Base-by-base conservation (phyloP, 1,284 basidiomycete genomes). In the Ganoderma multipileum region DNA sequence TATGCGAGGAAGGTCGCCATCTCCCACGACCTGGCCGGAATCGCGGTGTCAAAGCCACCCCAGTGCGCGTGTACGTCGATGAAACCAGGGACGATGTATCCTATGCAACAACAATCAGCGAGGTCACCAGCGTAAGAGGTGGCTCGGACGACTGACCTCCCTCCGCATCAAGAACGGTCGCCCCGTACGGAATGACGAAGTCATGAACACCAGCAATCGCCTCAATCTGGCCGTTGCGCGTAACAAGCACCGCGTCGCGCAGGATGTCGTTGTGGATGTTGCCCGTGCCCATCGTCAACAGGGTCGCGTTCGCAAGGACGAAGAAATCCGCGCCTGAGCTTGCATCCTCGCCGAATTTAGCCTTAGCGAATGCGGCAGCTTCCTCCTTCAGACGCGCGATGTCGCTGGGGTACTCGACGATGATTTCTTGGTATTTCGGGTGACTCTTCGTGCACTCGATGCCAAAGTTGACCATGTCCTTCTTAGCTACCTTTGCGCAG, bases 51-150 rank as follows among this genome's bases (percentile, higher is more conserved):
- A 67, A 85, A 86, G 0, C 89, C 89, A 50, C 79, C 75, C 91
- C 91, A 93, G 71, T 93, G 91, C 7, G 91, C 91, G 71, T 93
- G 91, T 8, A 89, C 88, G 68, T 93, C 91, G 65, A 93, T 88
- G 75, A 91, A 92, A 1, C 91, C 91, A 20, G 91, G 91, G 3
- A 88, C 78, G 23, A 93, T 80, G 67, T 83, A 90, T 11, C 87
- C 91, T 92, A 64, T 5, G 54, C n/a, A 38, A 20, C 9, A 26
- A 16, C 16, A 16, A 47, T 26, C 18, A 39, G 16, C 16, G 23
- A 41, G 20, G n/a, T 50, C 28, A 61, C 14, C n/a, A 42, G 1
- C 20, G 36, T 11, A 18, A 47, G 3, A 54, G 41, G 36, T 12
- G 20, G 20, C 20, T 18, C 20, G 0, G 23, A 14, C 23, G 2